Evolutionary conservation across 1,139 yeast genomes (phyloP).

Genomic region (Pichia sp.): DNA sequence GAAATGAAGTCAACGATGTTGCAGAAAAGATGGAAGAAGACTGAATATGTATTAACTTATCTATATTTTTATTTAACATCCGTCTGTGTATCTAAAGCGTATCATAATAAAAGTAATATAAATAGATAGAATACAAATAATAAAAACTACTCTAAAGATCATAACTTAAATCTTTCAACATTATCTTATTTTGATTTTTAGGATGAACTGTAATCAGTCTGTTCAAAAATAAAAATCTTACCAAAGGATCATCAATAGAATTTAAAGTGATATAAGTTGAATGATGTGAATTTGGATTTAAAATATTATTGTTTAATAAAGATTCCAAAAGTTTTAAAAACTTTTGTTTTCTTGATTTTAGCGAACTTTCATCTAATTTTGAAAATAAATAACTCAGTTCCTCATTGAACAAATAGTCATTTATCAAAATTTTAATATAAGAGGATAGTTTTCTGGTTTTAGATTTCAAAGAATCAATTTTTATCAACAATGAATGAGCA

Average conservation of each 20-base stretch:
- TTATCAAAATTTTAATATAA: conserved; percentile 23
- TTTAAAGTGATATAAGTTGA: conserved; percentile 13
- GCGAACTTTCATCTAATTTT: conserved; percentile 12
- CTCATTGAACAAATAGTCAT: conserved; percentile 24
- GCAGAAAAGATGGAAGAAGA: conserved; percentile 23
- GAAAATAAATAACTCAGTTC: conserved; percentile 15
- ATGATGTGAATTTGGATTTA: conserved; percentile 12
- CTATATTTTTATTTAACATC: not conserved
- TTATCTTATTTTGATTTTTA: conserved; percentile 23
- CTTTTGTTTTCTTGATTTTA: conserved; percentile 18
- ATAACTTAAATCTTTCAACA: conserved; percentile 18
- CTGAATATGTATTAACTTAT: not conserved
- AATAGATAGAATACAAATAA: not conserved
- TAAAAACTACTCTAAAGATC: conserved; percentile 7
- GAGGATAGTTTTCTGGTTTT: conserved; percentile 12
- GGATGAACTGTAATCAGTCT: conserved; percentile 25
- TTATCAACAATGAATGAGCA: too few relatives aligned
- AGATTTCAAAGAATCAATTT: conserved; percentile 14
- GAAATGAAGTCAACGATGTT: conserved; percentile 15
- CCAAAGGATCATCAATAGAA: conserved; percentile 28
- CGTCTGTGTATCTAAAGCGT: not conserved
- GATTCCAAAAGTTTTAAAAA: conserved; percentile 26
- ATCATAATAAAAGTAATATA: conserved; percentile 16
- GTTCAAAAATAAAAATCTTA: conserved; percentile 27
- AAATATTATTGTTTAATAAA: conserved; percentile 25